A percentile compares a stretch with the other conserved stretches of the same genome.
These are phyloP conservation scores for Colletotrichum sp. DNA, from an alignment of 2,329 filamentous ascomycete species.

Conservation along the genomic window DNA sequence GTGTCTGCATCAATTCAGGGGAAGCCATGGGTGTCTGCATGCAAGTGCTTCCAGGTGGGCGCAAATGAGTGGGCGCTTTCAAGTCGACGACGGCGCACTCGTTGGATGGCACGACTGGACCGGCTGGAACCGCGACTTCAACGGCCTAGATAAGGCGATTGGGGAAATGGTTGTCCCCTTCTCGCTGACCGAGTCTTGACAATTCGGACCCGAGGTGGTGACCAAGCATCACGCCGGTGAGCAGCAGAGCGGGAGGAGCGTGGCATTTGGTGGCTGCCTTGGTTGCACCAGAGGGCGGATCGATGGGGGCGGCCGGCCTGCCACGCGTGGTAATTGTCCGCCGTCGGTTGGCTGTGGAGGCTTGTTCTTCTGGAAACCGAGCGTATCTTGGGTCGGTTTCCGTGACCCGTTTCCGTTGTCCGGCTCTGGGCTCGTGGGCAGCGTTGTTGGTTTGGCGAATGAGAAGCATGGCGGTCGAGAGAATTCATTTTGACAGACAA, in stretches of 20 bases:
- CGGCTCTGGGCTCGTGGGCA: background rate
- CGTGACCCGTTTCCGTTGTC: background rate
- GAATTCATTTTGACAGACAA: slow-evolving; percentile 4
- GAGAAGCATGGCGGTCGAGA: background rate
- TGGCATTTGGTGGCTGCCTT: background rate
- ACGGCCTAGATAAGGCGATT: background rate
- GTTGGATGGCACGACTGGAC: background rate
- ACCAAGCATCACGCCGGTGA: background rate
- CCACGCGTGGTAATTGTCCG: background rate
- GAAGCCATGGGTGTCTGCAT: slow-evolving; percentile 11
- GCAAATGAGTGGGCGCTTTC: background rate
- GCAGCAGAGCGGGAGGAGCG: background rate
- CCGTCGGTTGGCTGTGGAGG: background rate
- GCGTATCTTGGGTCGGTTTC: background rate
- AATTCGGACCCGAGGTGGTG: background rate
- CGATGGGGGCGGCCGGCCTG: background rate
- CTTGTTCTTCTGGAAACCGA: background rate
- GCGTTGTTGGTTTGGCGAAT: background rate
- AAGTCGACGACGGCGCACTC: background rate
- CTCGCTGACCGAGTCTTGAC: background rate
- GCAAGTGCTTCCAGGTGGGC: slow-evolving; percentile 10
- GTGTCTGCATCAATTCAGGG: slow-evolving; percentile 12
- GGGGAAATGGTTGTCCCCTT: background rate
- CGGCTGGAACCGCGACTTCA: background rate
- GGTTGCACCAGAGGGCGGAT: background rate